Percentiles rank a stretch among this genome's conserved stretches.
These are phyloP conservation scores for Mycena polygramma DNA, from an alignment of 768 basidiomycete genomes.

Conservation along the genomic window DNA sequence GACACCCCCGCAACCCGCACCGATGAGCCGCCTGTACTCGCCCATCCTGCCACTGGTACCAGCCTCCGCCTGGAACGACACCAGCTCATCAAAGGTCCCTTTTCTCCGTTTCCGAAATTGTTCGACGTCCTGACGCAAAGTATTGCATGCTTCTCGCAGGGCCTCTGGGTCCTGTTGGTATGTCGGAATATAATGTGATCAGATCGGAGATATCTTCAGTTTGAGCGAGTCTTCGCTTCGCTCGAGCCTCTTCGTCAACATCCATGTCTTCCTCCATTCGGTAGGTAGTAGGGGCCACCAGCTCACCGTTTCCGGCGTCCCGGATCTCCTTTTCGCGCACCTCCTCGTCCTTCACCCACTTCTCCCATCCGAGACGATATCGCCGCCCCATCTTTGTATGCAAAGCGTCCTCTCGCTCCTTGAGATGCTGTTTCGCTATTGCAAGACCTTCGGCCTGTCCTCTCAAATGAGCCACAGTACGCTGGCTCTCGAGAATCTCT, in stretches of 20 bases:
- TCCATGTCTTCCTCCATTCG: slow-evolving; percentile 63
- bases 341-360: slow-evolving; percentile 92
- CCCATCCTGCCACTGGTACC: slow-evolving; percentile 92
- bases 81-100: slow-evolving; percentile 80
- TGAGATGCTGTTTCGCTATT: slow-evolving; percentile 69
- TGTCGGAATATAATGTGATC: slow-evolving; percentile 65
- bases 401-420: slow-evolving; percentile 75
- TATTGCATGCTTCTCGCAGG: slow-evolving; percentile 67
- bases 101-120: slow-evolving; percentile 78
- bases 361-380: slow-evolving; percentile 91
- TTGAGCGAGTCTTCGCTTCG: slow-evolving; percentile 65
- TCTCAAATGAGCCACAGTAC: slow-evolving; percentile 78
- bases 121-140: slow-evolving; percentile 72
- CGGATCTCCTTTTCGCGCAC: slow-evolving; percentile 78
- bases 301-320: slow-evolving; percentile 70
- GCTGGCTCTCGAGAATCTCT: slow-evolving; percentile 90
- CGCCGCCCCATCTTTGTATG: slow-evolving; percentile 82
- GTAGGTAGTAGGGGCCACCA: slow-evolving; percentile 60
- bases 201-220: slow-evolving; percentile 78
- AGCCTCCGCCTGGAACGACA: slow-evolving; percentile 87
- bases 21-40: slow-evolving; percentile 90
- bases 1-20: slow-evolving; percentile 90
- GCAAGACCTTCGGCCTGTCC: slow-evolving; percentile 75
- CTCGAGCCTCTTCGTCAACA: slow-evolving; percentile 62
- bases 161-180: slow-evolving; percentile 71